These are phyloP conservation scores for Guadua angustifolia DNA, from an alignment of 176 grass and related monocot species.

Conservation along the genomic window DNA sequence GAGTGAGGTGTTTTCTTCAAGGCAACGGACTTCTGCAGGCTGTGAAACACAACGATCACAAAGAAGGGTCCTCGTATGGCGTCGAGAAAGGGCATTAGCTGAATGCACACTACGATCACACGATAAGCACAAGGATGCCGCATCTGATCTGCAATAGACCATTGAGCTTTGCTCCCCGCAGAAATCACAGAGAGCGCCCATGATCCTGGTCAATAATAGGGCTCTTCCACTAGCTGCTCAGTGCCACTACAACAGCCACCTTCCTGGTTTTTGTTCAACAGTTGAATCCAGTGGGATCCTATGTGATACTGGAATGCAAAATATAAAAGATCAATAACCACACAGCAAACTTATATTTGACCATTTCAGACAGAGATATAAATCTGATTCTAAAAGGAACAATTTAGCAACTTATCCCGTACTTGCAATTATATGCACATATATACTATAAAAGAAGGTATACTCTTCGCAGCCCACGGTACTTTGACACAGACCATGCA, in stretches of 20 bases:
- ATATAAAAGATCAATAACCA: conserved; percentile 10
- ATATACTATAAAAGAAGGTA: neutral
- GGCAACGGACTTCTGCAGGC: conserved; percentile 68
- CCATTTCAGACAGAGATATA: neutral
- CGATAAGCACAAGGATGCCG: conserved; percentile 78
- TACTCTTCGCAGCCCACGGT: neutral
- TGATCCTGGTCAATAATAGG: conserved; percentile 46
- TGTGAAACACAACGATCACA: conserved; percentile 78
- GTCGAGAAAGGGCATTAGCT: conserved; percentile 76
- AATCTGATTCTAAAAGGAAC: neutral
- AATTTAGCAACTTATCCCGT: neutral
- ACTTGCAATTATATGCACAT: neutral
- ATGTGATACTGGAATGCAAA: neutral
- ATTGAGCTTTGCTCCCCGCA: conserved; percentile 78
- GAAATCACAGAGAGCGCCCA: conserved; percentile 83
- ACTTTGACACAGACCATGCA: conserved; percentile 18
- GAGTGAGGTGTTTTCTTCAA: conserved; percentile 68
- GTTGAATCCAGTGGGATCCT: conserved; percentile 44
- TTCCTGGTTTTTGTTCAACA: conserved; percentile 18
- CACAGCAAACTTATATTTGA: conserved; percentile 10
- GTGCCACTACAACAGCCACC: conserved; percentile 23
- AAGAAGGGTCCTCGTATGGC: conserved; percentile 84
- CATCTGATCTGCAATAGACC: conserved; percentile 90
- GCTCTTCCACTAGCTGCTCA: neutral
- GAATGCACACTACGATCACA: conserved; percentile 91